phyloP scores from a whole-genome alignment of 768 basidiomycete genomes.

The Leccinum olivaceopallidum region DNA sequence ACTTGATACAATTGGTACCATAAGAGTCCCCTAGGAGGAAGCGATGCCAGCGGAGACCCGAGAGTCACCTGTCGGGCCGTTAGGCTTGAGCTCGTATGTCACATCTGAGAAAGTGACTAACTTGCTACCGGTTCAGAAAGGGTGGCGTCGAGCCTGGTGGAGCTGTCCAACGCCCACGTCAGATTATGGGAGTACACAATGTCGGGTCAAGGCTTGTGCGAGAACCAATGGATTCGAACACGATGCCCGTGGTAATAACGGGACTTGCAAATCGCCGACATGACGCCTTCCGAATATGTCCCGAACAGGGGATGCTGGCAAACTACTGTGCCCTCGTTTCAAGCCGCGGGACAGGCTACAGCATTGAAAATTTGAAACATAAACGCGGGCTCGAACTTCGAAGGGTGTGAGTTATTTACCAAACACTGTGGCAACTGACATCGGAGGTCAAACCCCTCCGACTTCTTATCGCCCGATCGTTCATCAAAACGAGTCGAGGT shows the following conservation, averaged over 20 bases:
- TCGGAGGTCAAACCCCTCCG: constrained; percentile 28
- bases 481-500: background rate
- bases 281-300: constrained; percentile 7
- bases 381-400: background rate
- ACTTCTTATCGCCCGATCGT: constrained; percentile 20
- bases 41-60: background rate
- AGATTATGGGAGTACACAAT: constrained; percentile 1
- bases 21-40: background rate
- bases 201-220: constrained; percentile 1
- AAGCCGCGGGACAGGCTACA: background rate
- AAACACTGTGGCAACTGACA: constrained; percentile 9
- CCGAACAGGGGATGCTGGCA: background rate
- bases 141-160: background rate
- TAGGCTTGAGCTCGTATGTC: background rate
- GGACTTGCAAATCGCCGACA: constrained; percentile 21
- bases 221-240: background rate
- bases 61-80: background rate
- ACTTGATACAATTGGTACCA: background rate
- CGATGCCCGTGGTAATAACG: constrained; percentile 18
- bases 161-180: background rate
- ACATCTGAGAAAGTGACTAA: constrained; percentile 8
- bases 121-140: constrained; percentile 9
- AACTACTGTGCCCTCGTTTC: constrained; percentile 9
- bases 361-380: background rate
- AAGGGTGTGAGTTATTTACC: background rate